Percentiles rank a stretch among this genome's conserved stretches.
These are phyloP conservation scores for Tritrichomonas foetus DNA, from an alignment of 208 protist genomes.

Conservation along the genomic window DNA sequence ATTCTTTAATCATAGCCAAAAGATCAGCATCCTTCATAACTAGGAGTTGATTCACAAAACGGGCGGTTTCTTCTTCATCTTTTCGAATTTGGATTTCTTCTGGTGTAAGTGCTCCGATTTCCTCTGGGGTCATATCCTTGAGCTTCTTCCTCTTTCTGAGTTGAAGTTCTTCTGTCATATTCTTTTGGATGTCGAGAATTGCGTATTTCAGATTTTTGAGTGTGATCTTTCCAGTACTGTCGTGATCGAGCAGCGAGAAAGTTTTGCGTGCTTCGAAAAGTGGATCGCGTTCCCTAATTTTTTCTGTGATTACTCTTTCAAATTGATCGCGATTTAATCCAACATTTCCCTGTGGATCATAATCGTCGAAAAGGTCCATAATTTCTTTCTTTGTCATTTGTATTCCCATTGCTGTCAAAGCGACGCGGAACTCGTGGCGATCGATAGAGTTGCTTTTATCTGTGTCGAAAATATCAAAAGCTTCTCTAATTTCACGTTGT, in stretches of 20 bases:
- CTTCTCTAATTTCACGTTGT: neutral
- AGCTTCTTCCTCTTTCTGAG: neutral
- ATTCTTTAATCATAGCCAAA: slow-evolving; percentile 91
- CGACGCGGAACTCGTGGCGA: neutral
- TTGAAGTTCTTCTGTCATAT: slow-evolving; percentile 63
- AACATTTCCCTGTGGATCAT: neutral
- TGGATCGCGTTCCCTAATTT: slow-evolving; percentile 58
- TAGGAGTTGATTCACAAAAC: neutral
- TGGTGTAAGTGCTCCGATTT: neutral
- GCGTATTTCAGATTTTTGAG: slow-evolving; percentile 59
- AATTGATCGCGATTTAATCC: neutral
- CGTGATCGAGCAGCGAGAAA: slow-evolving; percentile 64
- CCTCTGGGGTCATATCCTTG: neutral
- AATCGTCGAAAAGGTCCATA: neutral
- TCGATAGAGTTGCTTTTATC: slow-evolving; percentile 28
- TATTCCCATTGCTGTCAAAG: neutral
- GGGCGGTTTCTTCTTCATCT: neutral
- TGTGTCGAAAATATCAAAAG: slow-evolving; percentile 24
- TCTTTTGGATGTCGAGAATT: slow-evolving; percentile 63
- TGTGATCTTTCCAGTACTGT: slow-evolving; percentile 59
- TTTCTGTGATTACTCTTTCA: slow-evolving; percentile 47
- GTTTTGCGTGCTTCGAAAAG: slow-evolving; percentile 61
- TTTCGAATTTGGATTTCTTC: too few relatives aligned
- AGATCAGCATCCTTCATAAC: slow-evolving; percentile 76
- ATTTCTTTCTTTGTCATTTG: slow-evolving; percentile 12